Conservation (phyloP, 2,329 filamentous ascomycete species). For the Aspergillus sojae region DNA sequence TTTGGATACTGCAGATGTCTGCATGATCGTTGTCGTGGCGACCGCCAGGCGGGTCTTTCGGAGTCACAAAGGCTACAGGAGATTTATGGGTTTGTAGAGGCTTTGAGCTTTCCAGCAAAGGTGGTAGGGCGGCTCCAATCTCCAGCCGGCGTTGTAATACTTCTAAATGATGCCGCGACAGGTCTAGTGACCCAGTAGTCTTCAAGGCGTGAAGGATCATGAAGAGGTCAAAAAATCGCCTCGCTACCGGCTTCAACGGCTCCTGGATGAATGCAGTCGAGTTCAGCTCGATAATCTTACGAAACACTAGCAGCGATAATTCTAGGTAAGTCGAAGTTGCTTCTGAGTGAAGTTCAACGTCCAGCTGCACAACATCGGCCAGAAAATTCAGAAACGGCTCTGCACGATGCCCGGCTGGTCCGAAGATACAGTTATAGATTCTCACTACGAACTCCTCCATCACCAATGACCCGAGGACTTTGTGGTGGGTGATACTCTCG, state of each 20-base stretch:
- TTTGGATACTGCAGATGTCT: constrained; percentile 35
- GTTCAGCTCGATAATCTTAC: constrained; percentile 39
- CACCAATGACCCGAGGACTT: constrained; percentile 46
- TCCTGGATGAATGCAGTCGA: constrained; percentile 39
- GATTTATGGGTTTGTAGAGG: neutral
- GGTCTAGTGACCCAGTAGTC: constrained; percentile 11
- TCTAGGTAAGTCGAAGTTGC: constrained; percentile 20
- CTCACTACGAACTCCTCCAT: constrained; percentile 46
- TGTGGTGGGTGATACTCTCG: constrained; percentile 42
- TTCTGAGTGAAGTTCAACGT: neutral
- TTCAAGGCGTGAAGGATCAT: constrained; percentile 13
- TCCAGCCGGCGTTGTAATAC: constrained; percentile 24
- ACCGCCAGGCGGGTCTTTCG: constrained; percentile 26
- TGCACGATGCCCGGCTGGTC: constrained; percentile 41
- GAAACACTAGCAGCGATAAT: constrained; percentile 27
- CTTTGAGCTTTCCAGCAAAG: neutral
- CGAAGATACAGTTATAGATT: constrained; percentile 50
- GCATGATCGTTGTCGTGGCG: constrained; percentile 43
- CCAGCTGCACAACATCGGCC: constrained; percentile 21
- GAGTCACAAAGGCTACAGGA: constrained; percentile 16
- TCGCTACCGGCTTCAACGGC: constrained; percentile 20
- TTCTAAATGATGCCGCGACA: constrained; percentile 20
- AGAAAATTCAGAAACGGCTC: constrained; percentile 38
- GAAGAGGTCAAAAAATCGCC: constrained; percentile 21
- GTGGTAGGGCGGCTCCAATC: constrained; percentile 18